phyloP scores from a whole-genome alignment of 176 grass and related monocot species.

The Lolium multiflorum region DNA sequence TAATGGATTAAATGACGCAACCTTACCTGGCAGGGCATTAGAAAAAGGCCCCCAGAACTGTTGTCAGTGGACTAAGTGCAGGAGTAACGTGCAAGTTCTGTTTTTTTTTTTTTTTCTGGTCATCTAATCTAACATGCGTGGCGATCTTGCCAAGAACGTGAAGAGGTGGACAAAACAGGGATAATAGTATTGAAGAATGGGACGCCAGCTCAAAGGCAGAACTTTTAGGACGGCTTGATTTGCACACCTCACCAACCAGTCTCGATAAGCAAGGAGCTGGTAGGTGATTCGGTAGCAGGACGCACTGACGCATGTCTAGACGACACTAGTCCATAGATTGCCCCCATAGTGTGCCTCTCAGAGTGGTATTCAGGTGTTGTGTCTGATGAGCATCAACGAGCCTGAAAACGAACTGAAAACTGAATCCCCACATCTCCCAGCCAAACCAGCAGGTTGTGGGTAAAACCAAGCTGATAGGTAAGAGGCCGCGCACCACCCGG shows the following conservation, averaged over 20 bases:
- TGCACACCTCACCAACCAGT: not conserved
- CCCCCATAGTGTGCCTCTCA: not conserved
- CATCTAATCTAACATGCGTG: constrained; percentile 19
- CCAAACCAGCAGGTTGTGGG: not conserved
- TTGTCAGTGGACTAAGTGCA: constrained; percentile 22
- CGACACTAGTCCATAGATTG: not conserved
- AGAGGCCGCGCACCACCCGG: too few species aligned
- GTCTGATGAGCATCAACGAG: not conserved
- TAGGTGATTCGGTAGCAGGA: not conserved
- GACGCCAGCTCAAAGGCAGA: not conserved
- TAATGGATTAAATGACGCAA: constrained; percentile 31
- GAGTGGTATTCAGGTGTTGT: not conserved
- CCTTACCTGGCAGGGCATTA: constrained; percentile 6
- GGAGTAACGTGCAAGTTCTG: not conserved
- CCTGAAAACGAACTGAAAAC: not conserved
- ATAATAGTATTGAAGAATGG: not conserved
- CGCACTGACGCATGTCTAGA: not conserved
- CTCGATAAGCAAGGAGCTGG: constrained; percentile 4
- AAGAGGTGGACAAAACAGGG: not conserved
- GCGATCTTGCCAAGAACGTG: constrained; percentile 10
- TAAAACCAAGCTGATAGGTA: too few species aligned
- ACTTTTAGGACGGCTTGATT: not conserved
- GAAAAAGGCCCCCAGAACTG: not conserved
- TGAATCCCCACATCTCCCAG: not conserved
- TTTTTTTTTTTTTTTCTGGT: constrained; percentile 6